A percentile compares a stretch with the other conserved stretches of the same genome.
These are phyloP conservation scores for Polyporus tsugae DNA, from an alignment of 1,284 basidiomycete species.

Conservation along the genomic window DNA sequence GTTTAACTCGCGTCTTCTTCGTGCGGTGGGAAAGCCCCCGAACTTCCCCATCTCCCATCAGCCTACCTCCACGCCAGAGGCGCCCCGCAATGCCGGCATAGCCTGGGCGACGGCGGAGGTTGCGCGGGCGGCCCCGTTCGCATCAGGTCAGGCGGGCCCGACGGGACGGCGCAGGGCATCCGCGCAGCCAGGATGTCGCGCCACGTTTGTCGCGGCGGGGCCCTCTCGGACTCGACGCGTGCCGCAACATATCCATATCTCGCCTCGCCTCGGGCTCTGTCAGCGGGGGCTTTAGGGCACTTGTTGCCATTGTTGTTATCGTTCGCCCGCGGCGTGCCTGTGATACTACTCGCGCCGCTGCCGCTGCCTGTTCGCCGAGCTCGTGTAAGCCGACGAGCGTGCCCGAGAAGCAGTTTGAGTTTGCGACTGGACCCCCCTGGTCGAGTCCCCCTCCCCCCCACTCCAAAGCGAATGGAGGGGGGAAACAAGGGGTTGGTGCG, in stretches of 20 bases:
- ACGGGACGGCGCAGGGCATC: not conserved
- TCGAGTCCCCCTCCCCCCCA: too few relatives aligned
- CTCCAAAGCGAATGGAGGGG: not conserved
- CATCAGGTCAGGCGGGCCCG: not conserved
- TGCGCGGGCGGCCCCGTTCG: not conserved
- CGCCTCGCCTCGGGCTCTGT: not conserved
- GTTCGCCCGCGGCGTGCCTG: not conserved
- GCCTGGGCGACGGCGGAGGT: not conserved
- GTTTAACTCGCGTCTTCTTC: not conserved
- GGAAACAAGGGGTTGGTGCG: not conserved
- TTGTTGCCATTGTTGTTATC: slow-evolving; percentile 1
- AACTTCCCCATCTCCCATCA: slow-evolving; percentile 3
- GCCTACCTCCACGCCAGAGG: not conserved
- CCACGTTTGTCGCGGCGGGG: slow-evolving; percentile 1
- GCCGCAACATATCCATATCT: not conserved
- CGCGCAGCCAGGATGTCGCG: not conserved
- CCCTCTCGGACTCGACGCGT: not conserved
- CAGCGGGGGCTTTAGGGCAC: slow-evolving; percentile 1
- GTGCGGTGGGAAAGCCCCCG: not conserved
- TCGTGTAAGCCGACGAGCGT: not conserved
- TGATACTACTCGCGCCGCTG: slow-evolving; percentile 3
- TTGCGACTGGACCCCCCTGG: not conserved
- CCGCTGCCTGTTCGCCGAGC: slow-evolving; percentile 6
- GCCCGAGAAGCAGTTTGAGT: not conserved
- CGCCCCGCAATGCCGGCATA: slow-evolving; percentile 10